Evolutionary conservation across 140 eudicot species (phyloP).

Genomic region (Senecio squalidus): DNA sequence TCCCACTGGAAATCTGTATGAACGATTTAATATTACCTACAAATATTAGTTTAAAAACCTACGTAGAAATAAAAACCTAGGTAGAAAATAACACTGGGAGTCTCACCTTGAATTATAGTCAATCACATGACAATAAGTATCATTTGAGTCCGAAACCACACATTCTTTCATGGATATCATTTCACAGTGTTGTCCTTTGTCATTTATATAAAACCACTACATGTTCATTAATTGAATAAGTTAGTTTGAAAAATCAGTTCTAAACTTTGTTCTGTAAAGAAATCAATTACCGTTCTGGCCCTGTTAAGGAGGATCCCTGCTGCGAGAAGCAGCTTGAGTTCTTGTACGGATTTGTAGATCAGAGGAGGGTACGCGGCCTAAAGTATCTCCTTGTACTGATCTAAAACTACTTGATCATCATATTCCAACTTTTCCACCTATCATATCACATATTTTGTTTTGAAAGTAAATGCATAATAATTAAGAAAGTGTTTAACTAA

Average conservation of each 20-base stretch:
- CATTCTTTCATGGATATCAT: conserved; percentile 5
- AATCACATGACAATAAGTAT: no score
- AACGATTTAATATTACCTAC: no score
- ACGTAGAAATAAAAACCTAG: no score
- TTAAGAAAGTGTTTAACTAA: no score
- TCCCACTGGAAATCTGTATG: no score
- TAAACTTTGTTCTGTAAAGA: no score
- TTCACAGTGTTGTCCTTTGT: not conserved
- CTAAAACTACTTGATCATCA: not conserved
- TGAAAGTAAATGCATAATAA: not conserved
- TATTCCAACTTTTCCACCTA: not conserved
- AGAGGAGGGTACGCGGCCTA: not conserved
- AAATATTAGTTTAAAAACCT: no score
- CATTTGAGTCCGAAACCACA: not conserved
- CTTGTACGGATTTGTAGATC: not conserved
- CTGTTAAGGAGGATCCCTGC: not conserved
- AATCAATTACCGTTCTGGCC: not conserved
- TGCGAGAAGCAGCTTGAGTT: not conserved
- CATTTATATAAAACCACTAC: conserved; percentile 4
- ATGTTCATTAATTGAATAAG: not conserved
- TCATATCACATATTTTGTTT: not conserved
- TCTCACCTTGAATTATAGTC: no score
- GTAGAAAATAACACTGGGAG: no score
- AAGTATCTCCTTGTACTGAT: not conserved
- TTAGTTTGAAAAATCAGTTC: not conserved